A percentile compares a stretch with the other conserved stretches of the same genome.
phyloP scores from a whole-genome alignment of 2,329 filamentous ascomycete species.

The Sporothrix brunneoviolacea region DNA sequence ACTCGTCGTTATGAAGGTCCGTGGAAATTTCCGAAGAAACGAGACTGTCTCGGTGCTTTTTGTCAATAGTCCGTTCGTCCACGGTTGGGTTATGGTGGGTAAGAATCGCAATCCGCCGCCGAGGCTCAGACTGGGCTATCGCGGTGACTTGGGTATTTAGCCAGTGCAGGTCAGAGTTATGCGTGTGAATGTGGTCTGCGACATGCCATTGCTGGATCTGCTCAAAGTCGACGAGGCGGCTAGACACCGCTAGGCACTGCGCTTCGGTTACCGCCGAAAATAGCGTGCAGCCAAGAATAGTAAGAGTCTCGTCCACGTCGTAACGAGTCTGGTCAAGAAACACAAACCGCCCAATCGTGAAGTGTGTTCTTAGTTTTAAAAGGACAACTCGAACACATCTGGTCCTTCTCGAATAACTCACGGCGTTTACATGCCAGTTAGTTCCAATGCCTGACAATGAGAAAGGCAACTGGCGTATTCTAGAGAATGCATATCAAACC shows the following conservation, averaged over 20 bases:
- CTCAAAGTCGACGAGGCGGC: not conserved
- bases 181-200: constrained; percentile 30
- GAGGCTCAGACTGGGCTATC: constrained; percentile 19
- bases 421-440: no score
- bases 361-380: no score
- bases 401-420: no score
- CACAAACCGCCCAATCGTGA: constrained; percentile 31
- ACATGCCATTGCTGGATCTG: constrained; percentile 27
- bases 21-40: constrained; percentile 31
- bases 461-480: constrained; percentile 1
- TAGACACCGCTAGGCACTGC: not conserved
- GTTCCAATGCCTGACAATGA: not conserved
- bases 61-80: constrained; percentile 28
- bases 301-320: constrained; percentile 21
- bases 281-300: constrained; percentile 34
- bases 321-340: constrained; percentile 30
- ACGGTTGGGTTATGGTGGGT: constrained; percentile 37
- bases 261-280: constrained; percentile 32
- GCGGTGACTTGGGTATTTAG: constrained; percentile 32
- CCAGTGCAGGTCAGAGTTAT: constrained; percentile 35
- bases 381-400: no score
- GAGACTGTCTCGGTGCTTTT: constrained; percentile 26
- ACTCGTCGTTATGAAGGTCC: constrained; percentile 29
- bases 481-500: not conserved
- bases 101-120: constrained; percentile 30